These are phyloP conservation scores for Ascomycota sp. DNA, from an alignment of 2,329 filamentous ascomycete genomes.

Conservation along the genomic window DNA sequence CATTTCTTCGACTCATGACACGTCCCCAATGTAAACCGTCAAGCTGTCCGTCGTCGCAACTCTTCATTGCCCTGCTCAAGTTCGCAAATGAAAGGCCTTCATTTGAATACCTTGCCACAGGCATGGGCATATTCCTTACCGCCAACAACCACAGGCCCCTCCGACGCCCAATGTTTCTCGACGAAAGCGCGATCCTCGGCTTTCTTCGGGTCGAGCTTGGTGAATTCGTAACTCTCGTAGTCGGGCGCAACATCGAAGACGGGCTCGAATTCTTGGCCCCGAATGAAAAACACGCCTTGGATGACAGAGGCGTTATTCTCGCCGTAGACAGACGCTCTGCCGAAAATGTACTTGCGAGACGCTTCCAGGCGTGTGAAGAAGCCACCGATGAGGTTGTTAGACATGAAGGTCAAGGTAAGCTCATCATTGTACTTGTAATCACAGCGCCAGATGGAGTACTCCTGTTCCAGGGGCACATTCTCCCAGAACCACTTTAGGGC, in stretches of 20 bases:
- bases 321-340: constrained; percentile 75
- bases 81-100: constrained; percentile 28
- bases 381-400: constrained; percentile 91
- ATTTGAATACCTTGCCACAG: constrained; percentile 98
- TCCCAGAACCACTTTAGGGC: constrained; percentile 98
- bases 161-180: constrained; percentile 79
- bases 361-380: constrained; percentile 95
- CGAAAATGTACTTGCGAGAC: constrained; percentile 96
- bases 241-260: constrained; percentile 96
- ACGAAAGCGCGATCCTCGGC: constrained; percentile 70
- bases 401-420: constrained; percentile 96
- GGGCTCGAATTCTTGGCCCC: constrained; percentile 66
- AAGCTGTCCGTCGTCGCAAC: too few species aligned
- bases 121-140: constrained; percentile 82
- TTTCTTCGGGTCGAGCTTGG: constrained; percentile 82
- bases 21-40: too few species aligned
- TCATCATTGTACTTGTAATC: constrained; percentile 99
- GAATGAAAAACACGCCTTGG: constrained; percentile 83
- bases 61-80: background rate
- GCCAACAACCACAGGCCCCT: constrained; percentile 57
- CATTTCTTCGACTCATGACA: too few species aligned
- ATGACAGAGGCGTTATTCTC: constrained; percentile 76
- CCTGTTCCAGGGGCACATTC: constrained; percentile 74
- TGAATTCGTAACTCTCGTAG: constrained; percentile 90
- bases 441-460: constrained; percentile 88